Evolutionary conservation across 495 filamentous ascomycete genomes (phyloP), one percentile per base, ranked within the genome.

Genomic region (Copromyces sp.): DNA sequence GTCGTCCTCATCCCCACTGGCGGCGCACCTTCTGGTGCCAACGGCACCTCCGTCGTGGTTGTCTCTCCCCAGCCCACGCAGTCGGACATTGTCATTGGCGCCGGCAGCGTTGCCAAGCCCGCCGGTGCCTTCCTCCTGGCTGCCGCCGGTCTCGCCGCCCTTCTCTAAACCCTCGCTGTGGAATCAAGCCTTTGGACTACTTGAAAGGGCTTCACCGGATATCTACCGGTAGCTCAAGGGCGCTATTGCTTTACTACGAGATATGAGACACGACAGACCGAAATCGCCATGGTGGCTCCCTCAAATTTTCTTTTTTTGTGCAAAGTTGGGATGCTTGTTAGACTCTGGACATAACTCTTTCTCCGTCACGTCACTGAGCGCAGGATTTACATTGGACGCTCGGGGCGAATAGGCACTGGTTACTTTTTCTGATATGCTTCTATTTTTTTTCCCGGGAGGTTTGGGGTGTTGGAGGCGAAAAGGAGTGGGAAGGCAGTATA

Each of bases 181-280:
- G 76, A 76, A 77, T 68, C 69, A 68, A 71, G 32, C 71, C 74
- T 71, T 75, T 71, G 75, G 68, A 74, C 53, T 68, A 41, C 61
- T 32, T 40, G 24, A 53, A 35, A 69, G n/a, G 68, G 42, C 42
- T 68, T 68, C 47, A 11, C 44, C 70, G 35, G 40, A 73, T 69
- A 72, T 69, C 70, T 12, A 40, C 42, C 37, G 70, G 44, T 72
- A 41, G 35, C 69, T 65, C 69, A 45, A 68, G 70, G 72, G 45
- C 68, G 71, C 73, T 39, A 40, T 69, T 71, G 76, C 74, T 76
- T 79, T 61, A 61, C 70, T 74, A 81, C 77, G 79, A 81, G 78
- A 80, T 69, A 80, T 75, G 79, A 80, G 78, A 79, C 70, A 81
- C 78, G 79, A 80, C 76, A 73, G 73, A 74, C 69, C 69, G 68